Base-by-base conservation (phyloP, 2,329 filamentous ascomycete genomes). In the Karstenula rhodostoma region DNA sequence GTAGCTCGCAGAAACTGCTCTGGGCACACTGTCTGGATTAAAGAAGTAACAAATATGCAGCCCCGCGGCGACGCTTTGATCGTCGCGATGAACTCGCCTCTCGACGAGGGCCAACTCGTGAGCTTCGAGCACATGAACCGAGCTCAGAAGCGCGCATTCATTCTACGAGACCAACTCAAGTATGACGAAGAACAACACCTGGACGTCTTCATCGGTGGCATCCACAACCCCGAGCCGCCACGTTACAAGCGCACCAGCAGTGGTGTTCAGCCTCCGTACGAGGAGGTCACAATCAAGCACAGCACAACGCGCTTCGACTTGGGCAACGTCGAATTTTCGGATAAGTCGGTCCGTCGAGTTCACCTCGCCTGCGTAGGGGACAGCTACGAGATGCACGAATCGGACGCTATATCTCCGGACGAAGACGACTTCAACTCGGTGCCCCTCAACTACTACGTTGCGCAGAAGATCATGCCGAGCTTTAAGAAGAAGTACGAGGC, bases 211-310 rank as follows among this genome's bases (percentile, higher is more conserved):
- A 55, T 77, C 7, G 60, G 66, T 19, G 72, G 70, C 32, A 48
- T 75, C 15, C 54, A 32, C 9, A 53, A 67, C 5, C 56, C 65
- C n/a, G 75, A 77, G 54, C 74, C 74, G 7, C 74, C 74, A 2
- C 60, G 48, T 9, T 77, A 76, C 60, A 67, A 56, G 32, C 56
- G 59, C 12, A 29, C 70, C n/a, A 67, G 72, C 19, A 66, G 66
- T 9, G 55, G 40, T 15, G 58, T 73, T 22, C 48, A 57, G 4
- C 74, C 74, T n/a, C 57, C 62, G 4, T 64, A 73, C 4, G 37
- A 40, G 1, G 54, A 70, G 10, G 69, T 72, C 25, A 66, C 58
- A 2, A 58, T 76, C 33, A 72, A 69, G 40, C 56, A 66, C 9
- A 50, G 47, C 9, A 72, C 71, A 1, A 67, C 59, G 7, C 58